Base-by-base conservation (phyloP, 148 eudicot genomes). In the Mesembryanthemum crystallinum region DNA sequence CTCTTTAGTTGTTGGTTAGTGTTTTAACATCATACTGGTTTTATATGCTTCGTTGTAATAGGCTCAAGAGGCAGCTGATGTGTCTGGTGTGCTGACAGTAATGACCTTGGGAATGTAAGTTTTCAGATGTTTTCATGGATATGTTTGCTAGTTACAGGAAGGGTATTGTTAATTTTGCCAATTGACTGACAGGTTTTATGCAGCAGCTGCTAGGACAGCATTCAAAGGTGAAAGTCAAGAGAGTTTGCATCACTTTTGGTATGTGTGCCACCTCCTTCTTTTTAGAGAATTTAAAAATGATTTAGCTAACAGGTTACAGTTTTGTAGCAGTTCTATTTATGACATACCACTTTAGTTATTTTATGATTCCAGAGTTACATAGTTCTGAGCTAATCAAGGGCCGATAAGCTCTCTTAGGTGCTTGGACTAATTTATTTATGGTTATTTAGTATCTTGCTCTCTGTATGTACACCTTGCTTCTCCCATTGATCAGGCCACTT, bases 191-290 rank as follows among this genome's bases (percentile, higher is more conserved):
- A 95, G 98, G 97, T 95, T 95, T 79, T 92, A 85, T 78, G 89
- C 98, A 77, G 92, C 96, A 78, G 89, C 90, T 84, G 97, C 97
- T 47, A 88, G 90, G 82, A 95, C 98, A 54, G 97, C 98, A 59
- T 95, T 95, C 70, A 95, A 89, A 84, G 96, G 97, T 71, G 98
- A 95, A 73, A 88, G 92, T 54, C 98, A 92, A 73, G 83, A 89
- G 83, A 95, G 98, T 83, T 89, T 95, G 92, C 97, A 95, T 81
- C 94, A 95, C 73, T 95, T 95, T 71, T 95, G 98, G 98, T 95
- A 86, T 59, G 85, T 52, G 13, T 62, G 14, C 5, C 37, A 27
- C 63, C 45, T 45, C 21, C 28, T 63, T 32, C 29, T 37, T 32
- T 62, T 33, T 28, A 66, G 13, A 13, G 7, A 7, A n/a, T 30